Evolutionary conservation across 768 basidiomycete species (phyloP).

Genomic region (Cystobasidium tubakii): DNA sequence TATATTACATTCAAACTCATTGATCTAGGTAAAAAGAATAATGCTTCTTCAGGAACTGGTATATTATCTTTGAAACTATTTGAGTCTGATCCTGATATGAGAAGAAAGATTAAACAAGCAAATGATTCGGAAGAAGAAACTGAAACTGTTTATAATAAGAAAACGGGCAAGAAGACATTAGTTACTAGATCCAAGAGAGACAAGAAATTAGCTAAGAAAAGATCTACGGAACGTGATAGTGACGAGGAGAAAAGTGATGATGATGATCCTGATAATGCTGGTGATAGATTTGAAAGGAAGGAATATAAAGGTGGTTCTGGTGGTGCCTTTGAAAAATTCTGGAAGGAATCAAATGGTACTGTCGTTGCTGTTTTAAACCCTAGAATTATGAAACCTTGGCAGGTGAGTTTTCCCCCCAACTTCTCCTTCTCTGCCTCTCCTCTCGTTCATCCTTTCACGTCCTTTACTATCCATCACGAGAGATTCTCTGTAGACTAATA

Average conservation of each 20-base stretch:
- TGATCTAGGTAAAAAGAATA: slow-evolving; percentile 64
- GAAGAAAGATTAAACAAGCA: slow-evolving; percentile 13
- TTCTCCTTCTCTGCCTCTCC: too few species aligned
- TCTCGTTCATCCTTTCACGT: too few species aligned
- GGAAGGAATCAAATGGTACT: slow-evolving; percentile 78
- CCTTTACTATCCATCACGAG: too few species aligned
- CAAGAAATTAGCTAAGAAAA: neutral
- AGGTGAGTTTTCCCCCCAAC: slow-evolving; percentile 53
- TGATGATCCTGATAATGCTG: slow-evolving; percentile 52
- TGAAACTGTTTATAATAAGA: slow-evolving; percentile 10
- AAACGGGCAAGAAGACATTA: neutral
- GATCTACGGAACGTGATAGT: neutral
- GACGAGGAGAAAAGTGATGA: neutral
- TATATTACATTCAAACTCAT: slow-evolving; percentile 80
- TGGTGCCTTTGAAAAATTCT: slow-evolving; percentile 83
- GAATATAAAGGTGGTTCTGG: slow-evolving; percentile 80
- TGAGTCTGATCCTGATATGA: slow-evolving; percentile 63
- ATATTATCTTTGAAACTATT: slow-evolving; percentile 77
- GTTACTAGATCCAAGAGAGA: neutral
- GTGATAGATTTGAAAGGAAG: slow-evolving; percentile 56
- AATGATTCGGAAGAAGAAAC: slow-evolving; percentile 51
- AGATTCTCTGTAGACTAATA: too few species aligned
- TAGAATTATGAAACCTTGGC: slow-evolving; percentile 73
- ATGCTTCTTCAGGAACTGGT: slow-evolving; percentile 71
- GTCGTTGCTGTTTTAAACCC: slow-evolving; percentile 88